Evolutionary conservation across 768 basidiomycete species (phyloP), one percentile per base, ranked within the genome.

Genomic region (Podaxis sp.): DNA sequence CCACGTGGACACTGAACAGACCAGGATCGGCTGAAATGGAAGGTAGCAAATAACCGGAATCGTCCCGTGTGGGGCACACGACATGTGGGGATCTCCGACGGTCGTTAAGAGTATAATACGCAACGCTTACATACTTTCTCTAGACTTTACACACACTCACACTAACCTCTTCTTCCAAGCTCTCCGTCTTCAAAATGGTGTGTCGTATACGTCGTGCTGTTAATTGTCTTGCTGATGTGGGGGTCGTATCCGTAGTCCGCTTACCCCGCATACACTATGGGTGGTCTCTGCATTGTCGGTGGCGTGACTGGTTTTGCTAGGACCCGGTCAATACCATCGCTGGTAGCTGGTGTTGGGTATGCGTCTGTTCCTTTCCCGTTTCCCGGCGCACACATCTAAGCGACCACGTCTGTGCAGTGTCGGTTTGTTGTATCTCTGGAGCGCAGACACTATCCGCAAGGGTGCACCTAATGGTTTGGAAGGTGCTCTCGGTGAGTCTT

Each of bases 291-390:
- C 72, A 77, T 92, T 66, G 79, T 89, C 46, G 93, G 93, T 12
- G 93, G 93, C 24, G 61, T 90, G 46, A 85, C 87, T 47, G 93
- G 90, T 33, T 92, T 85, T 65, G 84, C 78, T 6, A 80, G 84
- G 66, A 90, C 87, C 63, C 83, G 87, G 24, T 94, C 91, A 36
- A 77, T 94, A 33, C 93, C 93, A 5, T 94, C 93, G 12, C 72
- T 94, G 46, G 85, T 94, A 19, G 93, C 93, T 61, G 93, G 93
- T 41, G 82, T 92, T 49, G 80, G 88, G 91, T 93, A 67, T 47
- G 86, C 66, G 33, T 40, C 4, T 13, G 5, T 15, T 15, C 33
- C 25, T 33, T 13, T 15, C 38, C 63, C 65, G 22, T 57, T 38
- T 58, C 13, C 49, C 22, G 12, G 33, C 2, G 24, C 43, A 24